Evolutionary conservation across 2,329 filamentous ascomycete genomes (phyloP).

Genomic region (Penicillium sp.): DNA sequence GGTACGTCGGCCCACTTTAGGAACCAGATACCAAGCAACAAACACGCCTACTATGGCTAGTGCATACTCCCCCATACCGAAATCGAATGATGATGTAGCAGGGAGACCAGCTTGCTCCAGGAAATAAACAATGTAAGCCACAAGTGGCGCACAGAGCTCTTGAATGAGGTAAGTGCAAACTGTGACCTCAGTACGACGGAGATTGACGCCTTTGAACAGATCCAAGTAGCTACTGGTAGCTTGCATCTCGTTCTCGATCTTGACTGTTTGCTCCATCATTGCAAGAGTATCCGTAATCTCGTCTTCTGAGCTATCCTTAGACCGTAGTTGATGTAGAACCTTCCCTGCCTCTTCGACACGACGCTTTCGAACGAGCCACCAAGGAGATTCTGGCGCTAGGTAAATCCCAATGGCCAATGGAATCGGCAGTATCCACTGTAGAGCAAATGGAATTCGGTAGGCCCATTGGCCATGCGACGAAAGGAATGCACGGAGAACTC

Average conservation of each 20-base stretch:
- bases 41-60: constrained; percentile 19
- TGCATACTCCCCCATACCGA: constrained; percentile 23
- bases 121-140: constrained; percentile 22
- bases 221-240: constrained; percentile 18
- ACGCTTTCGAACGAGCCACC: constrained; percentile 21
- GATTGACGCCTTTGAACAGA: constrained; percentile 18
- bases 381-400: constrained; percentile 23
- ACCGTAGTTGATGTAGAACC: constrained; percentile 26
- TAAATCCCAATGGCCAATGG: constrained; percentile 21
- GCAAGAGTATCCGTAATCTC: constrained; percentile 18
- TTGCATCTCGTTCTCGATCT: constrained; percentile 20
- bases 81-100: constrained; percentile 17
- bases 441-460: constrained; percentile 38
- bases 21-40: constrained; percentile 18
- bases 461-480: constrained; percentile 33
- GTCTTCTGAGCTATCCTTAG: constrained; percentile 20
- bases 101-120: constrained; percentile 21
- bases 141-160: constrained; percentile 16
- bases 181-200: constrained; percentile 21
- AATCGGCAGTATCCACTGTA: constrained; percentile 24
- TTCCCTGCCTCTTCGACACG: constrained; percentile 14
- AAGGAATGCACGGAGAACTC: constrained; percentile 32
- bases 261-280: constrained; percentile 21
- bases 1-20: constrained; percentile 15
- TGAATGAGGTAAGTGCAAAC: constrained; percentile 18